Base-by-base conservation (phyloP, 768 basidiomycete species). In the Amanita pseudoporphyria region DNA sequence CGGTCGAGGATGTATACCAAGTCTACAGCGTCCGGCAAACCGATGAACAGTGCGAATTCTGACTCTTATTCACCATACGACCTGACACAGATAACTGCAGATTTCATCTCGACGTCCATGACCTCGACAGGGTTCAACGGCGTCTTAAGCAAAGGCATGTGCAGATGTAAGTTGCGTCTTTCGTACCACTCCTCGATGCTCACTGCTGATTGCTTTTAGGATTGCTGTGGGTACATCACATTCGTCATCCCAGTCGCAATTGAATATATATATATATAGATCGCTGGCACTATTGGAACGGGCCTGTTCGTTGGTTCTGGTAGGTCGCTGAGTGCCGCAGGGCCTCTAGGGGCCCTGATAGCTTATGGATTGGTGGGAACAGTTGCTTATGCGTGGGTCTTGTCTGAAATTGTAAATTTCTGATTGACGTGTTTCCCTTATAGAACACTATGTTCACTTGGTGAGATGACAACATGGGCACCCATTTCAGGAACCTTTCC, bases 401-500 rank as follows among this genome's bases (percentile, higher is more conserved):
- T 10, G 31, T 31, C 22, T 26, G 42, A 6, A 14, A 9, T 30
- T 31, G 30, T 54, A n/a, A 5, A n/a, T 16, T 18, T 6, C 5
- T 18, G 41, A 28, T 22, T 35, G 9, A 12, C 19, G 13, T 6
- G 39, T 24, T 32, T 44, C 41, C 42, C 38, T 9, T 33, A 4
- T 46, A 79, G 77, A 5, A 77, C 80, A 3, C 64, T 87, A 12
- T 82, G 82, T 56, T 76, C 80, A 2, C 61, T 87, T 12, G 84
- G 79, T 30, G 87, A 89, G 65, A 83, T 88, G 84, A 83, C 84
- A n/a, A 78, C 82, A 3, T 77, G 78, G 64, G 85, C 84, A 1
- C 86, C 86, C 2, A 79, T 87, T 42, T 83, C 85, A 3, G 87
- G 87, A 14, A 81, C 83, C 0, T 87, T 86, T 60, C 82, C 84